These are phyloP conservation scores for Cryptococcus hybrid DNA, from an alignment of 1,284 basidiomycete species.

Conservation along the genomic window DNA sequence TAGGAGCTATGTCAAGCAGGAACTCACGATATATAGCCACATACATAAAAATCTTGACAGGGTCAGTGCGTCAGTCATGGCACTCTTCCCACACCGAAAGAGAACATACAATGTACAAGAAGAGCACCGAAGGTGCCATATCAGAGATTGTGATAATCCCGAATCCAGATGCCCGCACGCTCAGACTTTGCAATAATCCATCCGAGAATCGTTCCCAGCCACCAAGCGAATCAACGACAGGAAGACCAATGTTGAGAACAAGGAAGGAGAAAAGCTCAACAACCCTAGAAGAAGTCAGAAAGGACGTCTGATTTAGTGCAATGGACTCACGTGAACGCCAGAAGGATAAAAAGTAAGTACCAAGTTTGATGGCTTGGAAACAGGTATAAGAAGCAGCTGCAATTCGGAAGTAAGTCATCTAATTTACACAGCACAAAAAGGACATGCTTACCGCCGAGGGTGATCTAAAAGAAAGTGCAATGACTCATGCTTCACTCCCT, in stretches of 20 bases:
- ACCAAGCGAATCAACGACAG: slow-evolving; percentile 12
- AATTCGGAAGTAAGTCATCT: neutral
- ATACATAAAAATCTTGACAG: slow-evolving; percentile 34
- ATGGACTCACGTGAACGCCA: slow-evolving; percentile 28
- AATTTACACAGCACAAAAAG: neutral
- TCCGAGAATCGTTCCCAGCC: slow-evolving; percentile 32
- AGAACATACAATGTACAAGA: slow-evolving; percentile 31
- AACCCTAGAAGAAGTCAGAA: slow-evolving; percentile 8
- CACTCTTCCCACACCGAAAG: too few relatives aligned
- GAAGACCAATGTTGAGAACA: slow-evolving; percentile 32
- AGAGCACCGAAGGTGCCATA: slow-evolving; percentile 33
- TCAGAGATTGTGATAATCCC: slow-evolving; percentile 25
- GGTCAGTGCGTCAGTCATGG: neutral
- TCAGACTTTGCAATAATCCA: slow-evolving; percentile 31
- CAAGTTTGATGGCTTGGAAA: slow-evolving; percentile 43
- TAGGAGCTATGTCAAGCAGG: neutral
- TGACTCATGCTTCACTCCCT: slow-evolving; percentile 26
- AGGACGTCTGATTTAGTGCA: neutral
- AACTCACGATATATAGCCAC: slow-evolving; percentile 40
- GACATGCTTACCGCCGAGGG: slow-evolving; percentile 11
- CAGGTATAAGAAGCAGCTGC: slow-evolving; percentile 39
- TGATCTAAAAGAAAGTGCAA: slow-evolving; percentile 40
- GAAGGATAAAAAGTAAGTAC: slow-evolving; percentile 29
- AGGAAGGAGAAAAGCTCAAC: slow-evolving; percentile 31
- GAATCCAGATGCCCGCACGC: slow-evolving; percentile 34